Conservation (phyloP, 768 basidiomycete genomes). For the Lepiota venenata region DNA sequence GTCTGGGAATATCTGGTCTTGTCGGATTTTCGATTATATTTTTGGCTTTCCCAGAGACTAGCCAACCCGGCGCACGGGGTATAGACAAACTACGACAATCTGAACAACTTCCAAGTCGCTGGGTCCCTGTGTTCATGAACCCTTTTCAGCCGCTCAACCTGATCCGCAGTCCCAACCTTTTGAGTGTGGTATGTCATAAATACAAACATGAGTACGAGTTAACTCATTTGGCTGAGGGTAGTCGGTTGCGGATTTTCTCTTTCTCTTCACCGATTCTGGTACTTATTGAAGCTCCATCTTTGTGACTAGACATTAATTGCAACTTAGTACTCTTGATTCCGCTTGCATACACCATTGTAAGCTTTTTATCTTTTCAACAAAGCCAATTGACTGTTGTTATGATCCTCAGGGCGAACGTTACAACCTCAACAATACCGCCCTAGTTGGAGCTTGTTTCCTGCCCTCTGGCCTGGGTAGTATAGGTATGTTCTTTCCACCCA, state of each 20-base stretch:
- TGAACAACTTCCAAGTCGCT: slow-evolving; percentile 13
- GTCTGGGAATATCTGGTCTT: slow-evolving; percentile 30
- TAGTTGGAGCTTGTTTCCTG: slow-evolving; percentile 58
- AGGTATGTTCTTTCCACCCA: slow-evolving; percentile 29
- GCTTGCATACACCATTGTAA: slow-evolving; percentile 62
- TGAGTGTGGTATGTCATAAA: slow-evolving; percentile 39
- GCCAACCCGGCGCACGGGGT: slow-evolving; percentile 54
- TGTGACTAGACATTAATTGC: slow-evolving; percentile 13
- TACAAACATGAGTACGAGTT: neutral
- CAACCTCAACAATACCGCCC: slow-evolving; percentile 44
- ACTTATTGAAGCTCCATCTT: slow-evolving; percentile 9
- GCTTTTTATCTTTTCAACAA: slow-evolving; percentile 21
- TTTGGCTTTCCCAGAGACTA: slow-evolving; percentile 60
- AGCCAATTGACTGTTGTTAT: neutral
- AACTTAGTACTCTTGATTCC: slow-evolving; percentile 53
- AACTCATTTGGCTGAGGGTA: slow-evolving; percentile 29
- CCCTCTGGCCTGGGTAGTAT: slow-evolving; percentile 58
- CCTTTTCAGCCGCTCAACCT: slow-evolving; percentile 45
- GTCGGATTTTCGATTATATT: slow-evolving; percentile 38
- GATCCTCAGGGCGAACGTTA: slow-evolving; percentile 47
- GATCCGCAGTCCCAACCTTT: slow-evolving; percentile 52
- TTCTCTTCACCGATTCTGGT: slow-evolving; percentile 42
- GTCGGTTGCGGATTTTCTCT: slow-evolving; percentile 27
- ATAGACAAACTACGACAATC: slow-evolving; percentile 39
- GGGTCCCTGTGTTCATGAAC: slow-evolving; percentile 43